Conservation (phyloP, 345 rosid species). For the Aquilaria sinensis region DNA sequence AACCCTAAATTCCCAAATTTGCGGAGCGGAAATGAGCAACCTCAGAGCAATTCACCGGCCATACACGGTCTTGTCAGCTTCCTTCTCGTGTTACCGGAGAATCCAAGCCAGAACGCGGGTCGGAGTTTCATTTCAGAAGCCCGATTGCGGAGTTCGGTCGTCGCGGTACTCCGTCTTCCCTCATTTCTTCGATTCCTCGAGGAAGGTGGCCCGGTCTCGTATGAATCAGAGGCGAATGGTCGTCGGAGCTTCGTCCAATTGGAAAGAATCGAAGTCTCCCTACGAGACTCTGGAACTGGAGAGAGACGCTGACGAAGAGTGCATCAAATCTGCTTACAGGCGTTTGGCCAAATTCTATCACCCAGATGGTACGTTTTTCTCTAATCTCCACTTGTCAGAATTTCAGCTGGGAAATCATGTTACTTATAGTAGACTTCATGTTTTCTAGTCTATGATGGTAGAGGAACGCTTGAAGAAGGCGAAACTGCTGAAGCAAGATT, state of each 20-base stretch:
- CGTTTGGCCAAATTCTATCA: constrained; percentile 90
- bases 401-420: not conserved
- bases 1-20: constrained; percentile 5
- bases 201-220: constrained; percentile 41
- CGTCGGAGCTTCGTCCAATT: constrained; percentile 49
- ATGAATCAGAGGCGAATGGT: constrained; percentile 51
- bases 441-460: constrained; percentile 76
- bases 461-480: constrained; percentile 87
- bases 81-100: constrained; percentile 44
- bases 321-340: constrained; percentile 82
- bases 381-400: not conserved
- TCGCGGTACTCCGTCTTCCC: constrained; percentile 31
- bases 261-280: constrained; percentile 72
- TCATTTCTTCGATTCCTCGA: constrained; percentile 37
- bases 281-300: constrained; percentile 92
- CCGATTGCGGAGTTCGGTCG: constrained; percentile 24
- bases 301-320: constrained; percentile 75
- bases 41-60: constrained; percentile 62
- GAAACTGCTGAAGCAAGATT: constrained; percentile 95
- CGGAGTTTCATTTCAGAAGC: constrained; percentile 50
- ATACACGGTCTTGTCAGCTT: constrained; percentile 39
- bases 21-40: constrained; percentile 38
- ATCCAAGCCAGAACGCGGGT: constrained; percentile 35
- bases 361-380: constrained; percentile 71
- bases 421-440: not conserved